Percentiles rank a stretch among this genome's conserved stretches.
Evolutionary conservation across 352 stramenopile genomes (phyloP).

Genomic region (Phytophthora nicotianae): DNA sequence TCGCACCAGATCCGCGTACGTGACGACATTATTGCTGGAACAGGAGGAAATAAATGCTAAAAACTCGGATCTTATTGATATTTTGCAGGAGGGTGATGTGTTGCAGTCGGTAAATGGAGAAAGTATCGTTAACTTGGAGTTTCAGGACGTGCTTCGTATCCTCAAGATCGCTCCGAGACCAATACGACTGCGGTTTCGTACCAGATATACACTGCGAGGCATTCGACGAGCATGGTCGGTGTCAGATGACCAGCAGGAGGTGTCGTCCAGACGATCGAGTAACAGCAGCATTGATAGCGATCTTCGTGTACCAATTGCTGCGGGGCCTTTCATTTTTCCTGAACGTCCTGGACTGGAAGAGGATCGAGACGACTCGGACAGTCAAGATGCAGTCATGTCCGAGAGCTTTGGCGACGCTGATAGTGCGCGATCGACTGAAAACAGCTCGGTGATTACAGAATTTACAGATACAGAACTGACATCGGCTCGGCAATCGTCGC

Average conservation of each 20-base stretch:
- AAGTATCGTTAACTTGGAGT: conserved; percentile 65
- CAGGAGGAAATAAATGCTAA: conserved; percentile 1
- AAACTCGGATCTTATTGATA: background rate
- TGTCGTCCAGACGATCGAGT: conserved; percentile 29
- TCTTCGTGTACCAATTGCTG: conserved; percentile 21
- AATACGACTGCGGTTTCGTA: conserved; percentile 69
- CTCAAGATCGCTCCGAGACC: conserved; percentile 70
- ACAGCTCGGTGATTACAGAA: conserved; percentile 73
- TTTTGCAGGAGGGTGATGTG: conserved; percentile 67
- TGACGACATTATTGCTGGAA: background rate
- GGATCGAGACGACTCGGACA: conserved; percentile 70
- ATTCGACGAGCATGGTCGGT: conserved; percentile 16
- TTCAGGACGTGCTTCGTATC: conserved; percentile 69
- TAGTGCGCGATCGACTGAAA: conserved; percentile 71
- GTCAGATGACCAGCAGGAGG: conserved; percentile 31
- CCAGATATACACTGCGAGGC: conserved; percentile 26
- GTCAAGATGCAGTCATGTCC: conserved; percentile 70
- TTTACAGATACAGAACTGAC: conserved; percentile 56
- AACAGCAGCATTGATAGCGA: conserved; percentile 32
- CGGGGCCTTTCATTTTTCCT: conserved; percentile 38
- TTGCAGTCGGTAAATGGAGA: conserved; percentile 74
- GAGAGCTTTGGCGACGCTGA: conserved; percentile 82
- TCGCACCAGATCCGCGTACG: conserved; percentile 62
- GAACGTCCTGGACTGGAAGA: conserved; percentile 42
- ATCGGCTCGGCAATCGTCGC: conserved; percentile 55